Evolutionary conservation across 352 stramenopile species (phyloP).

Genomic region (Pythium periplocum): DNA sequence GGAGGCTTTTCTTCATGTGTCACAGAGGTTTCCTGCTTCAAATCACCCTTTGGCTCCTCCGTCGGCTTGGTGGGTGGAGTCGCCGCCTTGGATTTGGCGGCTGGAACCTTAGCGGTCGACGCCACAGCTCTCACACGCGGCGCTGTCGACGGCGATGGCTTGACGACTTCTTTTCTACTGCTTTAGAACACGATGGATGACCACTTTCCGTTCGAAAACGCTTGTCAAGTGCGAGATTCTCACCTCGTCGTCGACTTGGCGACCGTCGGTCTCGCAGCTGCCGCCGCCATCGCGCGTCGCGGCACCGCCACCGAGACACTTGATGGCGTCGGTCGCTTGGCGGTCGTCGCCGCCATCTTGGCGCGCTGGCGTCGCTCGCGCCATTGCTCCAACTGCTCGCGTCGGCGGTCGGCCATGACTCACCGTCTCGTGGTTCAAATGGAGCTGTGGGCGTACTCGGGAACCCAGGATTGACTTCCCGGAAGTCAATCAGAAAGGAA

Average conservation of each 20-base stretch:
- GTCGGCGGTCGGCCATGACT: conserved; percentile 47
- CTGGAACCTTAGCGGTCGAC: too few species aligned
- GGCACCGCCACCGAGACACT: conserved; percentile 13
- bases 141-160: too few species aligned
- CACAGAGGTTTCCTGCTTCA: too few species aligned
- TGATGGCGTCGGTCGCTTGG: conserved; percentile 12
- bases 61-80: too few species aligned
- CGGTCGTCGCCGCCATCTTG: conserved; percentile 11
- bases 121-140: background rate
- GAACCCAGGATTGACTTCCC: background rate
- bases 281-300: conserved; percentile 6
- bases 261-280: background rate
- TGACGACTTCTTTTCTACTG: too few species aligned
- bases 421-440: too few species aligned
- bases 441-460: background rate
- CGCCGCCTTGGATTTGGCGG: too few species aligned
- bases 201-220: too few species aligned
- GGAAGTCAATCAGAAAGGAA: conserved; percentile 8
- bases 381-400: conserved; percentile 62
- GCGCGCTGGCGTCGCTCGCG: conserved; percentile 35
- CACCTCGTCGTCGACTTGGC: background rate
- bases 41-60: too few species aligned
- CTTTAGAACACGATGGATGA: too few species aligned
- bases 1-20: background rate
- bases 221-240: too few species aligned